These are phyloP conservation scores for Yarrowia keelungensis DNA, from an alignment of 805 yeast species.

Conservation along the genomic window DNA sequence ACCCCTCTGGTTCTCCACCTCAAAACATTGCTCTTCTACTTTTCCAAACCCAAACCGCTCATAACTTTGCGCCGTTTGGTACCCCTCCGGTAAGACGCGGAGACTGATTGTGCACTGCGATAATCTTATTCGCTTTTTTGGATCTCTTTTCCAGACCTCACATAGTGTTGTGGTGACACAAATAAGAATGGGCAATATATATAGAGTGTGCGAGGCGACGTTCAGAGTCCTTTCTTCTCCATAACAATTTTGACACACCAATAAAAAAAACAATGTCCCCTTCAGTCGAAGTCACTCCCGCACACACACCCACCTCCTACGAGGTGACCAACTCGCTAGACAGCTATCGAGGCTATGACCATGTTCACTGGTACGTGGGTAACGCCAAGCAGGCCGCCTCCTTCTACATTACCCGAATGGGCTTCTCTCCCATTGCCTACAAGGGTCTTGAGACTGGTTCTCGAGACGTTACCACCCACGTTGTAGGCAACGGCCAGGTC, in stretches of 20 bases:
- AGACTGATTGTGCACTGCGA: constrained; percentile 23
- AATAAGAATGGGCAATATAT: constrained; percentile 22
- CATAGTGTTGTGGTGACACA: constrained; percentile 1
- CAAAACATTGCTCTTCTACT: constrained; percentile 1
- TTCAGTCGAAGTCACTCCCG: constrained; percentile 36
- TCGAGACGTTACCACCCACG: constrained; percentile 62
- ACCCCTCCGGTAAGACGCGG: constrained; percentile 38
- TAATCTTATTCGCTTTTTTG: constrained; percentile 9
- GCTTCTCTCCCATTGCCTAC: constrained; percentile 68
- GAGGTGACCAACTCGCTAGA: constrained; percentile 35
- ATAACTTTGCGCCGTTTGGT: constrained; percentile 29
- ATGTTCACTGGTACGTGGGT: constrained; percentile 74
- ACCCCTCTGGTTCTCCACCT: background rate
- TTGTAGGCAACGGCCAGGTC: constrained; percentile 63
- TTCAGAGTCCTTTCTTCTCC: background rate
- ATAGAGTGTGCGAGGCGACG: constrained; percentile 6
- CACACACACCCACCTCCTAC: constrained; percentile 32
- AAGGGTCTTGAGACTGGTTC: constrained; percentile 75
- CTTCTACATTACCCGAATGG: constrained; percentile 62
- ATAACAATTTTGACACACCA: constrained; percentile 17
- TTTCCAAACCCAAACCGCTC: background rate
- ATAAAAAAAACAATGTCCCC: constrained; percentile 17
- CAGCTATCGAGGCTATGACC: constrained; percentile 59
- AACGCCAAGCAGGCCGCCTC: constrained; percentile 71
- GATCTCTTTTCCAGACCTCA: background rate